A percentile compares a stretch with the other conserved stretches of the same genome.
Conservation (phyloP, 2,329 filamentous ascomycete genomes). For the Aureobasidium musti region DNA sequence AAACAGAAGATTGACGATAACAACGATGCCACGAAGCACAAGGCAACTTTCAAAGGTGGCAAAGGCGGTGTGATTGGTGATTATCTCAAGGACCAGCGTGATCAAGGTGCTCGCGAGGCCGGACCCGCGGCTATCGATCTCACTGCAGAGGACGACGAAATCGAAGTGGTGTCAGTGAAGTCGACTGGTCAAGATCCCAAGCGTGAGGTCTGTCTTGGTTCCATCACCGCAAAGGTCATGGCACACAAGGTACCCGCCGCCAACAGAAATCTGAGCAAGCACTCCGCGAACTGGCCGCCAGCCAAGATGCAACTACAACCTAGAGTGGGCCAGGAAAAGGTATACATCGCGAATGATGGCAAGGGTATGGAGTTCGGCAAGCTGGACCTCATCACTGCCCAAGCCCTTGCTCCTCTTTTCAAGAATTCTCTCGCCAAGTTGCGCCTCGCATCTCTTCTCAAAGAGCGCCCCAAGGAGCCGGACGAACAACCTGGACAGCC, state of each 20-base stretch:
- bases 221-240: conserved; percentile 30
- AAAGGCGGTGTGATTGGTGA: conserved; percentile 60
- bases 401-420: conserved; percentile 70
- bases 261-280: conserved; percentile 58
- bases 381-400: conserved; percentile 68
- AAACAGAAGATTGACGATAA: conserved; percentile 12
- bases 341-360: conserved; percentile 72
- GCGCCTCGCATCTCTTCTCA: conserved; percentile 71
- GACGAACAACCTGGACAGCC: conserved; percentile 66
- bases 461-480: conserved; percentile 62
- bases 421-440: conserved; percentile 63
- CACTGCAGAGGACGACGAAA: conserved; percentile 49
- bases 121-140: conserved; percentile 49
- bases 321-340: conserved; percentile 48
- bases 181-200: conserved; percentile 23
- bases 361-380: conserved; percentile 71
- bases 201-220: conserved; percentile 32
- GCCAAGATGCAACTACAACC: conserved; percentile 52
- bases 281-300: conserved; percentile 47
- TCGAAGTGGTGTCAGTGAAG: conserved; percentile 34
- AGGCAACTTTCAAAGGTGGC: conserved; percentile 48
- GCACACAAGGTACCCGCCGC: conserved; percentile 31
- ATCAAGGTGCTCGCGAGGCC: conserved; percentile 45
- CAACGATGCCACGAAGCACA: conserved; percentile 45
- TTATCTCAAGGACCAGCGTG: conserved; percentile 64